These are phyloP conservation scores for Periglandula ipomoeae DNA, from an alignment of 2,329 filamentous ascomycete genomes.

Conservation along the genomic window DNA sequence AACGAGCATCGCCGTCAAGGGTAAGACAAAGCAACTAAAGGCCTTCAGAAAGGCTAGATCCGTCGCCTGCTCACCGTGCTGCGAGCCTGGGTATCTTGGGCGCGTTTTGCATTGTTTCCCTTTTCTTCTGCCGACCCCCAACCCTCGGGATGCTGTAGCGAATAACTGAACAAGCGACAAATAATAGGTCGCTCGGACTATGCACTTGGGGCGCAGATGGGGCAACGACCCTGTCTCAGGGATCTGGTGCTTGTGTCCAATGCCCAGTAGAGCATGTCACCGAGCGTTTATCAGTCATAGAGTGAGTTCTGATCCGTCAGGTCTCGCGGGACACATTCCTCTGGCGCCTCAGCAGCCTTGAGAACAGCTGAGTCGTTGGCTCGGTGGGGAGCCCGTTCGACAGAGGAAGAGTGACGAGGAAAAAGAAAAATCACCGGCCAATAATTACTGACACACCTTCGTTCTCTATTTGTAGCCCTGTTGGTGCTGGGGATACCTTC, in stretches of 20 bases:
- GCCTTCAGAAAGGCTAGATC: not conserved
- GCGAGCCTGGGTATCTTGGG: not conserved
- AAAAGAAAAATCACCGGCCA: not conserved
- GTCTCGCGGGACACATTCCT: not conserved
- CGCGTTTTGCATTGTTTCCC: not conserved
- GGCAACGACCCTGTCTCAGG: conserved; percentile 24
- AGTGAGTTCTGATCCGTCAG: conserved; percentile 6
- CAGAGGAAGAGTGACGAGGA: too few species aligned
- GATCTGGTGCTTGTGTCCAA: conserved; percentile 18
- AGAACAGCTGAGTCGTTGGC: too few species aligned
- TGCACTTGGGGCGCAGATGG: conserved; percentile 53
- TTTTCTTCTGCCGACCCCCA: not conserved
- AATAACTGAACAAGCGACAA: not conserved
- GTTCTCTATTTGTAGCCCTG: conserved; percentile 38
- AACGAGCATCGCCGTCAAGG: conserved; percentile 32
- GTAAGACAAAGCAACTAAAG: conserved; percentile 26
- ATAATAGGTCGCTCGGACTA: conserved; percentile 34
- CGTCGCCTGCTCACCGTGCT: not conserved
- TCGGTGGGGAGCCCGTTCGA: too few species aligned
- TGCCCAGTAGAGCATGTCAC: conserved; percentile 25
- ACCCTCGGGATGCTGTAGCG: not conserved
- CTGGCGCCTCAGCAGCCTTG: not conserved
- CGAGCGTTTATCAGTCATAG: conserved; percentile 2
- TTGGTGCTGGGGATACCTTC: conserved; percentile 70
- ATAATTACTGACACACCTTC: not conserved